phyloP scores from a whole-genome alignment of 1,284 basidiomycete genomes.

The Tilletia caries region DNA sequence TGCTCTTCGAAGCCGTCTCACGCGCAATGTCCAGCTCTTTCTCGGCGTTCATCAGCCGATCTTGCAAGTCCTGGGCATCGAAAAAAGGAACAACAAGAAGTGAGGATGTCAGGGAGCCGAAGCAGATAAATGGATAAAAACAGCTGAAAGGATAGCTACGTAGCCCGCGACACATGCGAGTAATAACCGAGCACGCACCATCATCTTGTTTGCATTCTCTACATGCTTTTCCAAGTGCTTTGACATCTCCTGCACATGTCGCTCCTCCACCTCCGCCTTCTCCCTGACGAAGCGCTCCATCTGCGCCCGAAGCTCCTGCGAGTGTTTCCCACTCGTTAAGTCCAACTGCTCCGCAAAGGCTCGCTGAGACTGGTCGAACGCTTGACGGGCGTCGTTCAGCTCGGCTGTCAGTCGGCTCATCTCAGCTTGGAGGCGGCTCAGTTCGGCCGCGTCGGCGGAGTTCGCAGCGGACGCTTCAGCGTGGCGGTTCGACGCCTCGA shows the following conservation, averaged over 20 bases:
- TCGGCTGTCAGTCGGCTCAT: conserved; percentile 26
- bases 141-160: not conserved
- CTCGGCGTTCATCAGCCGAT: conserved; percentile 31
- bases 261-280: conserved; percentile 19
- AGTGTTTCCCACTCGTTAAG: conserved; percentile 23
- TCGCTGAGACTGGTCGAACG: conserved; percentile 30
- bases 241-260: conserved; percentile 26
- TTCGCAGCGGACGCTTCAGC: conserved; percentile 19
- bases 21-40: conserved; percentile 29
- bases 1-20: conserved; percentile 17
- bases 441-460: conserved; percentile 23
- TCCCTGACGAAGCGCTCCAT: conserved; percentile 33
- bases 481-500: conserved; percentile 29
- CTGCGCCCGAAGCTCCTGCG: conserved; percentile 25
- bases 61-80: conserved; percentile 26
- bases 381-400: conserved; percentile 24
- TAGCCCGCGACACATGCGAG: too few species aligned
- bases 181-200: too few species aligned
- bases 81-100: not conserved
- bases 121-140: not conserved
- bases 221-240: conserved; percentile 26
- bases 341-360: conserved; percentile 36
- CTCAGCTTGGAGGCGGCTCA: conserved; percentile 23
- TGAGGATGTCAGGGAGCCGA: too few species aligned
- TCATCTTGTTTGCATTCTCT: conserved; percentile 27